Percentiles rank a stretch among this genome's conserved stretches.
Conservation (phyloP, 371 early-diverging fungal species). For the Lichtheimia corymbifera region DNA sequence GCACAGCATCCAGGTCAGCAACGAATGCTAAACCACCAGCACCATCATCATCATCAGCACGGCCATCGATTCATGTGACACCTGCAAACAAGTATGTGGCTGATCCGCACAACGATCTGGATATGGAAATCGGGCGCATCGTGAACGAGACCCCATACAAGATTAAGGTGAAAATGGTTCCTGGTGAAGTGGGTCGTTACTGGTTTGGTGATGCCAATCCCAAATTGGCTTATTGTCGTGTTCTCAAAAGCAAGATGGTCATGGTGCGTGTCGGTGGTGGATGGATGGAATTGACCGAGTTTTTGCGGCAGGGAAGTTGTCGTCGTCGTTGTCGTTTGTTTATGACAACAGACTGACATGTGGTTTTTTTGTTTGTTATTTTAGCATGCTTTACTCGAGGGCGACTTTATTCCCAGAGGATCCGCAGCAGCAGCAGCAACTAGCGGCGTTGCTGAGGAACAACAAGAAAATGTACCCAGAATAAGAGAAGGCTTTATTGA, state of each 20-base stretch:
- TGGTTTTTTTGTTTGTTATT: no score
- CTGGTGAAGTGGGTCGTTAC: slow-evolving; percentile 68
- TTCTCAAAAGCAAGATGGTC: slow-evolving; percentile 66
- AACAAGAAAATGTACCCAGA: slow-evolving; percentile 17
- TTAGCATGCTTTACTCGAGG: slow-evolving; percentile 43
- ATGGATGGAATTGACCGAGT: slow-evolving; percentile 71
- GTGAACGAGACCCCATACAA: slow-evolving; percentile 61
- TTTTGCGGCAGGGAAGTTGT: slow-evolving; percentile 22
- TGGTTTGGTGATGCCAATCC: slow-evolving; percentile 74
- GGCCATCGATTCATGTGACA: slow-evolving; percentile 13
- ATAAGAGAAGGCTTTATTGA: slow-evolving; percentile 50
- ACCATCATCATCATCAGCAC: slow-evolving; percentile 19
- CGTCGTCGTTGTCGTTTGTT: no score
- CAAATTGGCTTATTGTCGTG: slow-evolving; percentile 73
- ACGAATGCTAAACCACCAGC: neutral
- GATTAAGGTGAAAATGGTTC: slow-evolving; percentile 53
- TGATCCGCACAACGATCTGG: slow-evolving; percentile 64
- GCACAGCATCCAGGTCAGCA: neutral
- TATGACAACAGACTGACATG: no score
- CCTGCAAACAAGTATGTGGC: slow-evolving; percentile 56
- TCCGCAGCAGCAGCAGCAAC: neutral
- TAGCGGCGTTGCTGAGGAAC: neutral
- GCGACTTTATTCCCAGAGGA: slow-evolving; percentile 42
- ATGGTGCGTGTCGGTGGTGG: slow-evolving; percentile 82
- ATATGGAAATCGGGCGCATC: slow-evolving; percentile 72